phyloP scores from a whole-genome alignment of 768 basidiomycete species.

The Boletus edulis region DNA sequence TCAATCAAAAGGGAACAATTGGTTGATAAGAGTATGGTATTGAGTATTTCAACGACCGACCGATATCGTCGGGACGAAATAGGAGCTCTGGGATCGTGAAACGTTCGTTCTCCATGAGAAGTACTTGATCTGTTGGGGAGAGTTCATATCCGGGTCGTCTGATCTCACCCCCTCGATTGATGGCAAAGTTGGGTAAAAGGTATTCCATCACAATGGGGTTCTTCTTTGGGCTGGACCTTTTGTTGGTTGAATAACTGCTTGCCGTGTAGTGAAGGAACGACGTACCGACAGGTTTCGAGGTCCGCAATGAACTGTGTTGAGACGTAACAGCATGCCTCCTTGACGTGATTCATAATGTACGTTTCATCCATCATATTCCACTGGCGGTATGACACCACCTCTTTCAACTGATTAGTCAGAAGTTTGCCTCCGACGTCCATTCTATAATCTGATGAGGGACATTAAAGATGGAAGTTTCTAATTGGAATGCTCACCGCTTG shows the following conservation, averaged over 20 bases:
- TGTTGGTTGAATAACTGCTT: slow-evolving; percentile 18
- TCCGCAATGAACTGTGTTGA: slow-evolving; percentile 69
- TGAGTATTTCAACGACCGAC: slow-evolving; percentile 40
- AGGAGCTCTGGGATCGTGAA: slow-evolving; percentile 92
- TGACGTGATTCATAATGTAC: slow-evolving; percentile 88
- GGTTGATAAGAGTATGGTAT: slow-evolving; percentile 6
- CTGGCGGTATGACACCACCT: slow-evolving; percentile 90
- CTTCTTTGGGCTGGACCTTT: slow-evolving; percentile 50
- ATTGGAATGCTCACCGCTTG: slow-evolving; percentile 55
- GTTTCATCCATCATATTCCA: slow-evolving; percentile 99
- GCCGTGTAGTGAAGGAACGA: slow-evolving; percentile 19
- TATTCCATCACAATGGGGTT: slow-evolving; percentile 86
- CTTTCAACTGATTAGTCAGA: slow-evolving; percentile 92
- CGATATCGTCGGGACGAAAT: slow-evolving; percentile 88
- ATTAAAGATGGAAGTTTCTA: slow-evolving; percentile 11
- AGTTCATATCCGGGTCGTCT: slow-evolving; percentile 52
- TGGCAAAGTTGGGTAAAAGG: slow-evolving; percentile 83
- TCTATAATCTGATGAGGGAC: slow-evolving; percentile 48
- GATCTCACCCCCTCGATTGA: slow-evolving; percentile 57
- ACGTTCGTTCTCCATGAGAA: slow-evolving; percentile 88
- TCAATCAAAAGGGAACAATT: slow-evolving; percentile 1
- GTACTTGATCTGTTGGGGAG: slow-evolving; percentile 59
- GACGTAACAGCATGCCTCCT: slow-evolving; percentile 89
- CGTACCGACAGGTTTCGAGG: slow-evolving; percentile 77
- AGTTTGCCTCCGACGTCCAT: slow-evolving; percentile 96